Conservation (phyloP, 768 basidiomycete genomes). For the Arthromyces matolae region DNA sequence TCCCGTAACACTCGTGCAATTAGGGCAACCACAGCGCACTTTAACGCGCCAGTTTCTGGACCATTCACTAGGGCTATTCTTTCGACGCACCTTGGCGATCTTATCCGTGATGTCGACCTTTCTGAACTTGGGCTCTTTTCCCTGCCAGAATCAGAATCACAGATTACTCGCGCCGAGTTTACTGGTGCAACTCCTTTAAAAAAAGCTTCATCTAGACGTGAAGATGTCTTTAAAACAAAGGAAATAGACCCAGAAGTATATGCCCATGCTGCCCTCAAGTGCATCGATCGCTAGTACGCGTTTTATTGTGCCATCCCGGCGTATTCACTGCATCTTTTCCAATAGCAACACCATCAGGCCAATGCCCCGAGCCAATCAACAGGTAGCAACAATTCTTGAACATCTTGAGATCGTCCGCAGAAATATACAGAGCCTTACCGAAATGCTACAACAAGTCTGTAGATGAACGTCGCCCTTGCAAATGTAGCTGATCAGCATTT, state of each 20-base stretch:
- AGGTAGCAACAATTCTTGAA: conserved; percentile 40
- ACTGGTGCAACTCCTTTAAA: conserved; percentile 68
- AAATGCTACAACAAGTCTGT: conserved; percentile 31
- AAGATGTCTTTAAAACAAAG: conserved; percentile 32
- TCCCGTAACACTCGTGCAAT: conserved; percentile 50
- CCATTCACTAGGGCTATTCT: conserved; percentile 69
- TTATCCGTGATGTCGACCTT: conserved; percentile 76
- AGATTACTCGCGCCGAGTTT: conserved; percentile 64
- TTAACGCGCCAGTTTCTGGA: conserved; percentile 27
- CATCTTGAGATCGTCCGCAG: conserved; percentile 35
- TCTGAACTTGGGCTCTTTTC: conserved; percentile 78
- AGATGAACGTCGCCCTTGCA: too few relatives aligned
- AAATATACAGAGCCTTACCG: conserved; percentile 32
- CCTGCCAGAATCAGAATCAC: conserved; percentile 36
- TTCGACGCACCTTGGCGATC: conserved; percentile 58
- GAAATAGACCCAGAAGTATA: conserved; percentile 73
- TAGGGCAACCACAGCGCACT: conserved; percentile 36
- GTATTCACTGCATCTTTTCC: conserved; percentile 6
- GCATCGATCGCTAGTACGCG: conserved; percentile 76
- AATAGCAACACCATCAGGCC: conserved; percentile 39
- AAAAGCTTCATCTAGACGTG: conserved; percentile 37
- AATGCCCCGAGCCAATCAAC: conserved; percentile 48
- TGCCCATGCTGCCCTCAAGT: conserved; percentile 71
- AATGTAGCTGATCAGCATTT: conserved; percentile 14
- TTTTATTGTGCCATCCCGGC: conserved; percentile 11